Evolutionary conservation across 1,284 basidiomycete genomes (phyloP).

Genomic region (Pyrrhoderma noxium): DNA sequence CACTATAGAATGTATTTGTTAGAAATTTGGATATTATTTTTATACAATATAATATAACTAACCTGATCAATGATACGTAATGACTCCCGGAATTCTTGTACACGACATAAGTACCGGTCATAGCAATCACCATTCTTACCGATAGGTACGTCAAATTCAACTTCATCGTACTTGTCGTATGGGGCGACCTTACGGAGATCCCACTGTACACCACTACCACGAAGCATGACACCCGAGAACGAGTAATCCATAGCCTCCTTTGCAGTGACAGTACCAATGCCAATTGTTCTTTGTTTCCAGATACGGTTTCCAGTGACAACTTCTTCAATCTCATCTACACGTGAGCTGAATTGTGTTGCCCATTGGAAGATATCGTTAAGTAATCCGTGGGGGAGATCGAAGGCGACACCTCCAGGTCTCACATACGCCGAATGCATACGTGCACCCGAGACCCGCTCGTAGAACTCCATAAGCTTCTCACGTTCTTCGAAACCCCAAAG

Average conservation of each 20-base stretch:
- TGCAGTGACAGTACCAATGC: constrained; percentile 86
- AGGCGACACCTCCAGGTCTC: constrained; percentile 96
- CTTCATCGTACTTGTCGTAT: constrained; percentile 97
- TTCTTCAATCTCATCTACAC: constrained; percentile 97
- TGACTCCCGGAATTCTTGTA: constrained; percentile 97
- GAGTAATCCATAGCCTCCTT: constrained; percentile 90
- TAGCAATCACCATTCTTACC: constrained; percentile 98
- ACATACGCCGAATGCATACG: constrained; percentile 98
- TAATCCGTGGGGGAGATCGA: constrained; percentile 93
- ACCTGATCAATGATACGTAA: constrained; percentile 84
- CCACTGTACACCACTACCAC: constrained; percentile 93
- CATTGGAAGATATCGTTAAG: constrained; percentile 98
- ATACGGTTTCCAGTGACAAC: constrained; percentile 97
- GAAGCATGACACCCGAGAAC: constrained; percentile 96
- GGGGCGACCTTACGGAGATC: constrained; percentile 89
- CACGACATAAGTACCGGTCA: constrained; percentile 92
- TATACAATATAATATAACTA: constrained; percentile 14
- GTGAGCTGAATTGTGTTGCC: constrained; percentile 89
- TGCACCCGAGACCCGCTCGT: constrained; percentile 97
- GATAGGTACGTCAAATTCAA: constrained; percentile 95
- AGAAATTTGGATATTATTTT: background rate
- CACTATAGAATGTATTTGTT: constrained; percentile 43
- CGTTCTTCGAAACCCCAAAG: constrained; percentile 99
- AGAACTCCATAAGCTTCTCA: constrained; percentile 99
- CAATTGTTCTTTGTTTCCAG: constrained; percentile 94